phyloP scores from a whole-genome alignment of 306 rosid species.

The Dalbergia cochinchinensis region DNA sequence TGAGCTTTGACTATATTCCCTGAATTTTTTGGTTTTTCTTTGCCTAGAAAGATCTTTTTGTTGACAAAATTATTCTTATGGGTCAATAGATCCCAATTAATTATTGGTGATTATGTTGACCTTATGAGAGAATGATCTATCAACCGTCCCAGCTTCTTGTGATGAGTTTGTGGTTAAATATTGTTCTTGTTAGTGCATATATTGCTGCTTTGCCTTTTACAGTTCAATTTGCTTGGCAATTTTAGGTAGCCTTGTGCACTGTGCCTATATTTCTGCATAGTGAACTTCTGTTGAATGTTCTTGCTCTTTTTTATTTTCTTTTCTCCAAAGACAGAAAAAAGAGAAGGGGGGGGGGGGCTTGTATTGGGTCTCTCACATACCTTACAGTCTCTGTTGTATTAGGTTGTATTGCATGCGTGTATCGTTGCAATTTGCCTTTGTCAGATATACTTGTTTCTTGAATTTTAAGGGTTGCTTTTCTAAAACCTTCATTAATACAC shows the following conservation, averaged over 20 bases:
- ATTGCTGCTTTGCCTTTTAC: neutral
- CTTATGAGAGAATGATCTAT: constrained; percentile 29
- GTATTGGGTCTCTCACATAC: neutral
- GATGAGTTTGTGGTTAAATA: constrained; percentile 18
- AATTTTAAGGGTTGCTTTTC: constrained; percentile 28
- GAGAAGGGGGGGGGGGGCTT: neutral
- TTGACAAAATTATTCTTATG: constrained; percentile 14
- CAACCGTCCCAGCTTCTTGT: constrained; percentile 32
- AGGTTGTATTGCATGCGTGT: constrained; percentile 7
- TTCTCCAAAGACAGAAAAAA: neutral
- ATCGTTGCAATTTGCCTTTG: constrained; percentile 18
- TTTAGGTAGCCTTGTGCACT: neutral
- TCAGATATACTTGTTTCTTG: constrained; percentile 18
- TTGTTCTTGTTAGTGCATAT: constrained; percentile 20
- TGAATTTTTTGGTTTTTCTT: constrained; percentile 1
- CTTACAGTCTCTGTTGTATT: neutral
- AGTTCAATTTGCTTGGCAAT: neutral
- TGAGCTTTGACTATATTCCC: constrained; percentile 14
- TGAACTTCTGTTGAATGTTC: neutral
- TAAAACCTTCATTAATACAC: constrained; percentile 25
- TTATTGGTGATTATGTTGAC: constrained; percentile 22
- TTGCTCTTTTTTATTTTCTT: neutral
- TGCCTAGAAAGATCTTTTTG: constrained; percentile 26
- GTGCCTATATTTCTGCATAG: too few relatives aligned
- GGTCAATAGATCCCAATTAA: constrained; percentile 21